These are phyloP conservation scores for Claviceps cyperi DNA, from an alignment of 2,329 filamentous ascomycete species.

Conservation along the genomic window DNA sequence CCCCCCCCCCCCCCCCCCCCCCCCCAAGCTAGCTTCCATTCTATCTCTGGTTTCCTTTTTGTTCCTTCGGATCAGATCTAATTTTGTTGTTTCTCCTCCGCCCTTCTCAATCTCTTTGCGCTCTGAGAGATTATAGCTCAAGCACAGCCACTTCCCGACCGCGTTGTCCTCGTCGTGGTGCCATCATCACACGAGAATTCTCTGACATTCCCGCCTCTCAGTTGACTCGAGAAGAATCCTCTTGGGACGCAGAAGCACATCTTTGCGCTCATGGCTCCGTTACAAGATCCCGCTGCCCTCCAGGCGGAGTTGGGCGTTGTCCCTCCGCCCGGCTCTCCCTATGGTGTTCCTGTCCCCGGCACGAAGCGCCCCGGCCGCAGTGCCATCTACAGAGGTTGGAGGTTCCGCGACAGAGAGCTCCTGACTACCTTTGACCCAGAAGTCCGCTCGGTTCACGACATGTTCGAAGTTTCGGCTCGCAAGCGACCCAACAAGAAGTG, in stretches of 20 bases:
- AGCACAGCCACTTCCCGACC: too few species aligned
- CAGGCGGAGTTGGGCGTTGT: conserved; percentile 41
- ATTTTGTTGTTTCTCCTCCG: not conserved
- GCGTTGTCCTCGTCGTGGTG: too few species aligned
- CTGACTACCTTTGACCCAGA: conserved; percentile 58
- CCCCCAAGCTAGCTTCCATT: not conserved
- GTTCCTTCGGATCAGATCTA: not conserved
- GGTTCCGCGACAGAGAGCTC: conserved; percentile 54
- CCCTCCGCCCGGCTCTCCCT: conserved; percentile 62
- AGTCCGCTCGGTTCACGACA: conserved; percentile 60
- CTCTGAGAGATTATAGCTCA: too few species aligned
- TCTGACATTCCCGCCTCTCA: not conserved
- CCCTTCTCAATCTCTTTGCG: too few species aligned
- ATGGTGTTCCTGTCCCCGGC: conserved; percentile 63
- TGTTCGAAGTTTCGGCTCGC: conserved; percentile 57
- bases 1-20: not conserved
- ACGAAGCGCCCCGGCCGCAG: conserved; percentile 59
- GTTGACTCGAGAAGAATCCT: conserved; percentile 4
- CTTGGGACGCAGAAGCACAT: not conserved
- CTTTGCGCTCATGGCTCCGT: conserved; percentile 16
- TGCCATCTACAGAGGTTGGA: conserved; percentile 72
- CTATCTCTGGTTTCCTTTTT: not conserved
- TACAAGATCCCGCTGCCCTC: conserved; percentile 22
- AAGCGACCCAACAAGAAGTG: conserved; percentile 54
- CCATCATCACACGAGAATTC: not conserved